Evolutionary conservation across 805 yeast species (phyloP).

Genomic region (Millerozyma acaciae): DNA sequence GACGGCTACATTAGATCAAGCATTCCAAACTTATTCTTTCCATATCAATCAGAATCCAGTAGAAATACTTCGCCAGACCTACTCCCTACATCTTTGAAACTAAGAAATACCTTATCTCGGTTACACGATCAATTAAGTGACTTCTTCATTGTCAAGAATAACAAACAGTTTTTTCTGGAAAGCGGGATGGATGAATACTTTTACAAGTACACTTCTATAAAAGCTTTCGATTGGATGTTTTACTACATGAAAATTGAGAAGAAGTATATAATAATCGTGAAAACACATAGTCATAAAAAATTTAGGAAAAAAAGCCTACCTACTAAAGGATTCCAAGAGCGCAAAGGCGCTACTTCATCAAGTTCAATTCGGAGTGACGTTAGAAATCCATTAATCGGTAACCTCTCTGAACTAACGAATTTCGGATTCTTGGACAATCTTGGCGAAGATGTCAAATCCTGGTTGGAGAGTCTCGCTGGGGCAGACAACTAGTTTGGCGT

Average conservation of each 20-base stretch:
- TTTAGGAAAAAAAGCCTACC: conserved; percentile 1
- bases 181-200: conserved; percentile 29
- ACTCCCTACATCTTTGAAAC: too few relatives aligned
- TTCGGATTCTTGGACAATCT: conserved; percentile 38
- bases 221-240: conserved; percentile 40
- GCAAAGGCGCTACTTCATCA: too few relatives aligned
- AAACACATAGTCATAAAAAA: conserved; percentile 18
- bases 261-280: conserved; percentile 31
- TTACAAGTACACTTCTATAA: conserved; percentile 38
- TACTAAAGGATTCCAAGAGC: conserved; percentile 3
- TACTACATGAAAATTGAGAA: conserved; percentile 29
- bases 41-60: too few relatives aligned
- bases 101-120: too few relatives aligned
- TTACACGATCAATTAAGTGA: conserved; percentile 36
- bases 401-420: conserved; percentile 26
- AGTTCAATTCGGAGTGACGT: too few relatives aligned
- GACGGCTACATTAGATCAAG: too few relatives aligned
- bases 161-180: conserved; percentile 18
- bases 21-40: too few relatives aligned
- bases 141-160: conserved; percentile 24
- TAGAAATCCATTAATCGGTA: too few relatives aligned
- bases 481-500: conserved; percentile 14
- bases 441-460: conserved; percentile 39
- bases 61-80: too few relatives aligned
- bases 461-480: conserved; percentile 31